These are phyloP conservation scores for Penicillium silybi DNA, from an alignment of 495 filamentous ascomycete genomes.

Conservation along the genomic window DNA sequence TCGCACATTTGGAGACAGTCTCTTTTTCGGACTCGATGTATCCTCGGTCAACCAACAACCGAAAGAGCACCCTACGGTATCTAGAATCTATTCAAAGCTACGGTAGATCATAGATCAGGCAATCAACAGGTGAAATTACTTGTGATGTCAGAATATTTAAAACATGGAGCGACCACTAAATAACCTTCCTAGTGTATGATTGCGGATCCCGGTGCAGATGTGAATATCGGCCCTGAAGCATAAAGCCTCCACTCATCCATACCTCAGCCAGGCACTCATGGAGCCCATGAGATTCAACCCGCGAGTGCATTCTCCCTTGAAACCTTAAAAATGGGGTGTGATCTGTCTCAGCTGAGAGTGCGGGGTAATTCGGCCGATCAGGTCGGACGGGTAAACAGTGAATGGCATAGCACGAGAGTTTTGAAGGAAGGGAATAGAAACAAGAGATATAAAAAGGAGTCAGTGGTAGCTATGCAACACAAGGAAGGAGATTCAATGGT, in stretches of 20 bases:
- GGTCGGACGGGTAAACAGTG: too few relatives aligned
- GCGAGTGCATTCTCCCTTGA: background rate
- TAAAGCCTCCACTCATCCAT: background rate
- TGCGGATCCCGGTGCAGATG: background rate
- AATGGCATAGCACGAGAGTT: background rate
- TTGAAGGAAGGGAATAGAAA: background rate
- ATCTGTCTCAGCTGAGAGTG: background rate
- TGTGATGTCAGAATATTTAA: background rate
- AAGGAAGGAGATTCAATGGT: background rate
- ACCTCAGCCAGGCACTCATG: background rate
- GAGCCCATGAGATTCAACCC: background rate
- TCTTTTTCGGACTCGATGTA: background rate
- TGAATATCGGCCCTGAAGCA: background rate
- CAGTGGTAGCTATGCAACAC: background rate
- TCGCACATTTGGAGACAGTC: background rate
- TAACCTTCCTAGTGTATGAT: background rate
- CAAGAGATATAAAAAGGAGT: background rate
- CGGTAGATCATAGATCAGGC: too few relatives aligned
- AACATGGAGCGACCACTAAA: background rate
- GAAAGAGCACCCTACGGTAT: too few relatives aligned
- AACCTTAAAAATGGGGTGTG: background rate
- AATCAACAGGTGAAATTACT: too few relatives aligned
- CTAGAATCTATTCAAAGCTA: too few relatives aligned
- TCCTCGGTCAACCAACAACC: background rate
- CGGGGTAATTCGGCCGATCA: background rate